phyloP scores from a whole-genome alignment of 345 rosid species.

The Garcia nutans region DNA sequence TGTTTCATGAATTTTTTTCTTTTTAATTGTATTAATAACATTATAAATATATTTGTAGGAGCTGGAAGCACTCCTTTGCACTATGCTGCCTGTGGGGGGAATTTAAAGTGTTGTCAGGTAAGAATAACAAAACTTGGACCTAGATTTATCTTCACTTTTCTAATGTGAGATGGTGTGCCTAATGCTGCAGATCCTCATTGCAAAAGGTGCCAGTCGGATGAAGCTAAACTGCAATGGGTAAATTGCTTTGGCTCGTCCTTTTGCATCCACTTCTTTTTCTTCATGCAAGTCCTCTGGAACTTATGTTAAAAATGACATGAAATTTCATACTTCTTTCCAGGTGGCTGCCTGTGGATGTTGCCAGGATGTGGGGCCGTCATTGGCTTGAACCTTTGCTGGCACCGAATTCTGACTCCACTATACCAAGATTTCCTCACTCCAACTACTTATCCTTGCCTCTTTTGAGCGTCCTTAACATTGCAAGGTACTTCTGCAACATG shows the following conservation, averaged over 20 bases:
- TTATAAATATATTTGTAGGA: conserved; percentile 43
- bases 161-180: conserved; percentile 7
- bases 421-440: conserved; percentile 78
- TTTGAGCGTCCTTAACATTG: conserved; percentile 81
- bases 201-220: conserved; percentile 76
- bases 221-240: conserved; percentile 94
- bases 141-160: conserved; percentile 4
- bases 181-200: conserved; percentile 69
- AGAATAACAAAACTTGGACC: conserved; percentile 21
- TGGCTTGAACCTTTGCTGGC: conserved; percentile 90
- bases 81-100: conserved; percentile 97
- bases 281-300: not conserved
- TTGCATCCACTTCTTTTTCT: conserved; percentile 1
- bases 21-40: conserved; percentile 13
- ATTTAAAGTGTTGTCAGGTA: conserved; percentile 94
- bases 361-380: conserved; percentile 98
- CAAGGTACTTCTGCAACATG: conserved; percentile 55
- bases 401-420: conserved; percentile 60
- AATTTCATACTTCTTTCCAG: conserved; percentile 38
- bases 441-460: conserved; percentile 86
- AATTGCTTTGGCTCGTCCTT: conserved; percentile 23
- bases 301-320: not conserved
- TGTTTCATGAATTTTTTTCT: conserved; percentile 4
- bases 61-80: conserved; percentile 99
- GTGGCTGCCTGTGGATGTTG: conserved; percentile 97